These are phyloP conservation scores for Aspergillus calidoustus DNA, from an alignment of 2,329 filamentous ascomycete genomes.

Conservation along the genomic window DNA sequence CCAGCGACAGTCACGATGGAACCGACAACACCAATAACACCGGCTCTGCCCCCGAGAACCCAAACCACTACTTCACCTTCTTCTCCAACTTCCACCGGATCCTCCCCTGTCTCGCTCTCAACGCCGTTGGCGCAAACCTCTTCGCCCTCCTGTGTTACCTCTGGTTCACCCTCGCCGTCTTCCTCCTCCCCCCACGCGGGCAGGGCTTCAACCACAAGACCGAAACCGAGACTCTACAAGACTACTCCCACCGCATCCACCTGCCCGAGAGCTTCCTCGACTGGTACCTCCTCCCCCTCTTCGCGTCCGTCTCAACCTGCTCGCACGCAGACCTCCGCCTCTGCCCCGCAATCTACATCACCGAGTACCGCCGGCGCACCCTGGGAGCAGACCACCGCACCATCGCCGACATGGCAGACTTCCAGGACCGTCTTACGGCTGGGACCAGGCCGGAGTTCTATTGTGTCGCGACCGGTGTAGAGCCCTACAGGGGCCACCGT, in stretches of 20 bases:
- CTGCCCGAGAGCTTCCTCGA: background rate
- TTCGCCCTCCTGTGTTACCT: background rate
- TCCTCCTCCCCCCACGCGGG: background rate
- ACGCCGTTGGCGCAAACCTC: background rate
- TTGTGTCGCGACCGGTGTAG: too few species aligned
- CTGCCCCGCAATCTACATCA: background rate
- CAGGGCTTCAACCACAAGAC: background rate
- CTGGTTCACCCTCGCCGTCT: background rate
- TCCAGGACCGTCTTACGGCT: background rate
- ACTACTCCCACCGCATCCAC: background rate
- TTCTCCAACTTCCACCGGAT: background rate
- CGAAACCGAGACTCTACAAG: background rate
- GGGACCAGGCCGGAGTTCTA: too few species aligned
- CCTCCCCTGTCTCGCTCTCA: background rate
- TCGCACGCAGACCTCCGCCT: background rate
- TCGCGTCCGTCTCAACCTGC: background rate
- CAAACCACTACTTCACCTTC: background rate
- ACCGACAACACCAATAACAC: too few species aligned
- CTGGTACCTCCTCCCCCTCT: conserved; percentile 1
- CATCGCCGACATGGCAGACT: background rate
- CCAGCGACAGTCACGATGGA: too few species aligned
- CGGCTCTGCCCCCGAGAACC: too few species aligned
- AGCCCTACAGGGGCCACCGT: too few species aligned
- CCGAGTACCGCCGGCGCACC: background rate
- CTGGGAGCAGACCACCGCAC: background rate